Evolutionary conservation across 306 rosid species (phyloP), one percentile per base, ranked within the genome.

Genomic region (Dalbergia cochinchinensis): DNA sequence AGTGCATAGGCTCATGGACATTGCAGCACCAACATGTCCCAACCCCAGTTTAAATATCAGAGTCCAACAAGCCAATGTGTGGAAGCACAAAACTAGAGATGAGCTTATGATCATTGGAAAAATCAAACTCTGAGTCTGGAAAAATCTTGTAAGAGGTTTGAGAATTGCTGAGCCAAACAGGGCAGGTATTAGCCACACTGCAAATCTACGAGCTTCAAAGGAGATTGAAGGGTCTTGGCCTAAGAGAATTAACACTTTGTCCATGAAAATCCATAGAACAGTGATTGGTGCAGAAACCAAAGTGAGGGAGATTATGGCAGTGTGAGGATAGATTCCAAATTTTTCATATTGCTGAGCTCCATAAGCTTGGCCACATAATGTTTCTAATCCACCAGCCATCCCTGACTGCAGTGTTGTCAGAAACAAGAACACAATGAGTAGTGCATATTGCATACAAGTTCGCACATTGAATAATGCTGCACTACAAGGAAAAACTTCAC

Each of bases 361-460:
- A 10, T 82, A 85, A 14, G 94, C 91, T 88, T 88, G 91, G 0
- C 92, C 94, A 60, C 91, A 88, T 11, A 90, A 72, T 5, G 94
- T 90, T 85, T 88, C 94, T 81, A 90, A 80, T 61, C 88, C 94
- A 77, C 92, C 92, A 11, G 87, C 90, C 88, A 90, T 71, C 11
- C 94, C 94, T 31, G 87, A 79, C 92, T 90, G 78, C 62, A 53
- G 69, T 9, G 51, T 71, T 60, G 12, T 3, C 35, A 55, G 12
- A n/a, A 42, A 42, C 0, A 8, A 42, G 3, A 42, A 13, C 1
- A 37, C 1, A 53, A 71, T 62, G 8, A 71, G 1, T 14, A 3
- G 11, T 18, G 22, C 22, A 8, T 7, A 15, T 11, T 62, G 53
- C 15, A 47, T 11, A 47, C 53, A 3, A 47, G 53, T 47, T 8